Evolutionary conservation across 2,329 filamentous ascomycete species (phyloP), one percentile per base, ranked within the genome.

Genomic region (Phyllosticta citribraziliensis): DNA sequence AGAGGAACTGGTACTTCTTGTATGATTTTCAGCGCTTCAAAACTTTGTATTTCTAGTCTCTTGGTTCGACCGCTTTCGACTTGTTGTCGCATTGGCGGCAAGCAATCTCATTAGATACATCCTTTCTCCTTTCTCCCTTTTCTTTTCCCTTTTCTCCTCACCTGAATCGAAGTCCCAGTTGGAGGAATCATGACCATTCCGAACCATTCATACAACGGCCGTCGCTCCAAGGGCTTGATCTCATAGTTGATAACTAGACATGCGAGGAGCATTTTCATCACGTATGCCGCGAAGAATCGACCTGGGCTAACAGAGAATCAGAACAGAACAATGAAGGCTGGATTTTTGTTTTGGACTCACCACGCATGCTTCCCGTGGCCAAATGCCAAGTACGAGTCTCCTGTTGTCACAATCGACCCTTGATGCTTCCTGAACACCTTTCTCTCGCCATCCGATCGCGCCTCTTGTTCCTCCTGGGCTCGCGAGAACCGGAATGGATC

Each of bases 301-400:
- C 63, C 63, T 17, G 63, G 63, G 35, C 61, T 60, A n/a, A 24
- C 24, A 20, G 24, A 30, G 35, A 30, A 30, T 22, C 19, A 35
- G n/a, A 25, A 19, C 9, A 33, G 9, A 24, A 12, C 30, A 53
- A 33, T 8, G 40, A 22, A 56, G 20, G 22, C 22, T 22, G 22
- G 22, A 22, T 22, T 2, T 1, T 30, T n/a, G 6, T 30, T 30
- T 27, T 14, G 54, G 19, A 59, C 62, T 62, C 24, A 63, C 59
- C 69, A 72, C n/a, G 69, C 69, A 64, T 70, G 69, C 52, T 64
- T 64, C 2, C 70, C 69, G 62, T 70, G 67, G 3, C 69, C 69
- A 57, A 70, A 72, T 0, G 69, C 53, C 25, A 72, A 55, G 52
- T 70, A 69, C 19, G 68, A 60, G 0, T 61, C 59, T 8, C 59